Base-by-base conservation (phyloP, 345 rosid genomes). In the Brassica carinata region DNA sequence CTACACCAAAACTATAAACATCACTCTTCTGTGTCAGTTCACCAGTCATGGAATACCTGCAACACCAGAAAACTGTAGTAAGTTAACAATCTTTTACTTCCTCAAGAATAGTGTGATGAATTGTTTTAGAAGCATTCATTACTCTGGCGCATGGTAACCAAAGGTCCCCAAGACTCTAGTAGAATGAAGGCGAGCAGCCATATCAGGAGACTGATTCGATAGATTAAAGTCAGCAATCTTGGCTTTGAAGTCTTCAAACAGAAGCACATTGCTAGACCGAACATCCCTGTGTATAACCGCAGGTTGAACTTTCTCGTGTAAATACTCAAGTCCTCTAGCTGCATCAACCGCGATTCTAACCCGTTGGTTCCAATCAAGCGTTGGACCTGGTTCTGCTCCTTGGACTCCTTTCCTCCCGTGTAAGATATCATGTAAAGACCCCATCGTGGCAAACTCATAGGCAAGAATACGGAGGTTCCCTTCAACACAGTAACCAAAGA, bases 141-240 rank as follows among this genome's bases (percentile, higher is more conserved):
- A 96, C 99, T 96, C 99, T 77, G 99, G 99, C 61, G 99, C 99
- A 62, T 96, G 99, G 84, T 96, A 96, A 77, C 99, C 99, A n/a
- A 96, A 96, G 65, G 98, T 96, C 74, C 99, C 99, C 84, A 96
- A 84, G 80, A 96, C 99, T 80, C 99, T 89, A 73, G 99, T 96
- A 26, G 99, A 96, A 83, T 96, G 99, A 84, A 96, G 97, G 65
- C 99, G 98, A 84, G 99, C 98, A 84, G 99, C 98, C 95, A 91
- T 96, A 77, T 96, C 99, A 80, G 99, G 98, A 78, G 99, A 89
- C 85, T 96, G 99, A 83, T 96, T 96, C 58, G 97, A 96, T 11
- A 94, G 90, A 85, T 96, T 93, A 83, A 96, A 94, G 86, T 96
- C 99, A 17, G 97, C 98, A 18, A 94, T 87, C 89, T 96, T 96